Evolutionary conservation across 331 rosid genomes (phyloP).

Genomic region (Acacia concinna): DNA sequence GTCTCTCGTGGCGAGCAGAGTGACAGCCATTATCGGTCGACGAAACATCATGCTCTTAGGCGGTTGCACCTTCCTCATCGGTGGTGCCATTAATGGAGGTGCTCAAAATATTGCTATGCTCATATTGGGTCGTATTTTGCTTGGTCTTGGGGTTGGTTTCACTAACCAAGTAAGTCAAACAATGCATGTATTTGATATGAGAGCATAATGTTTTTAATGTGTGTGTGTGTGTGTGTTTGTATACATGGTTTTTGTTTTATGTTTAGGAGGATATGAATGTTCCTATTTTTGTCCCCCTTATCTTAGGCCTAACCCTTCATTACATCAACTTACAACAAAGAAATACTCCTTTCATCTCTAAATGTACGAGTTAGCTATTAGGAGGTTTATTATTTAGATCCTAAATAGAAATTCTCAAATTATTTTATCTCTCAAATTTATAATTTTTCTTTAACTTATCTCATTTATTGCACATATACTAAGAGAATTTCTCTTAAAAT

Average conservation of each 20-base stretch:
- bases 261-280: too few relatives aligned
- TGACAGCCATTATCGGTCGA: conserved; percentile 42
- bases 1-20: conserved; percentile 41
- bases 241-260: too few relatives aligned
- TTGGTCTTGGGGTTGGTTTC: conserved; percentile 57
- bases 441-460: background rate
- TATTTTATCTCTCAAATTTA: background rate
- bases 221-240: too few relatives aligned
- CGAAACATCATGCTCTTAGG: conserved; percentile 51
- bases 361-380: background rate
- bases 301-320: background rate
- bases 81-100: conserved; percentile 50
- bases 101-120: conserved; percentile 55
- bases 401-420: background rate
- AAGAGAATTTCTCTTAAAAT: background rate
- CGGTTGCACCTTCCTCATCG: conserved; percentile 48
- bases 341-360: background rate
- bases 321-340: background rate
- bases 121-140: conserved; percentile 58
- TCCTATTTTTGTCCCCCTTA: background rate
- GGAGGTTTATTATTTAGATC: background rate
- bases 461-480: background rate
- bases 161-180: conserved; percentile 53
- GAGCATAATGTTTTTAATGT: too few relatives aligned
- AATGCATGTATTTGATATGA: background rate